phyloP scores from a whole-genome alignment of 208 protist species.

The Wallacemonas collosoma region DNA sequence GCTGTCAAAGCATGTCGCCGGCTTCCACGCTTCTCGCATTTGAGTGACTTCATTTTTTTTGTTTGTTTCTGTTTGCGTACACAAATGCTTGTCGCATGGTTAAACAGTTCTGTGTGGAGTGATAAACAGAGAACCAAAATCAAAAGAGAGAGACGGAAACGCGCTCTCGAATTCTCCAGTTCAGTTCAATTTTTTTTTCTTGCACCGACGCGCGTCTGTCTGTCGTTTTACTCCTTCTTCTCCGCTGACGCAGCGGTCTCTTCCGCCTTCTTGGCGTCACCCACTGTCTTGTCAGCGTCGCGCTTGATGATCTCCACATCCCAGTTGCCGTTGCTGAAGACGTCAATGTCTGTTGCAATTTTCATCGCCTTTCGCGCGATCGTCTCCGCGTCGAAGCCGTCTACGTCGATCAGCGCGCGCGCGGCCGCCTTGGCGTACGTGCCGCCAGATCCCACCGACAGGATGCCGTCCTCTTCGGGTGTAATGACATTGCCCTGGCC shows the following conservation, averaged over 20 bases:
- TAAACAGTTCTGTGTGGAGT: background rate
- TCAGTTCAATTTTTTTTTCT: background rate
- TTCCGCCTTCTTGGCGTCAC: slow-evolving; percentile 24
- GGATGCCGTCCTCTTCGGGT: slow-evolving; percentile 93
- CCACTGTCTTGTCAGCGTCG: slow-evolving; percentile 17
- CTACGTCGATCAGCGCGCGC: slow-evolving; percentile 91
- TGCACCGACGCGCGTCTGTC: background rate
- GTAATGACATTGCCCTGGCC: slow-evolving; percentile 96
- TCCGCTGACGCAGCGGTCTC: background rate
- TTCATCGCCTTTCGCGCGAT: slow-evolving; percentile 95
- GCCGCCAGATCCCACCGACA: slow-evolving; percentile 94
- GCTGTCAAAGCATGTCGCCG: background rate
- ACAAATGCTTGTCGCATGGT: background rate
- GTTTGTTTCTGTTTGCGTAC: slow-evolving; percentile 21
- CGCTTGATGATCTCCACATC: slow-evolving; percentile 83
- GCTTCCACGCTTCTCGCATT: background rate
- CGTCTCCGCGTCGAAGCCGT: slow-evolving; percentile 84
- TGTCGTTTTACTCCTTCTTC: background rate
- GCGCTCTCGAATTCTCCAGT: background rate
- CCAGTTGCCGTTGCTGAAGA: slow-evolving; percentile 96
- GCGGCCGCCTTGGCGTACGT: slow-evolving; percentile 94
- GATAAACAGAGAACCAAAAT: slow-evolving; percentile 11
- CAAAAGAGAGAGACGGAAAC: slow-evolving; percentile 9
- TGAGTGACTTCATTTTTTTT: background rate
- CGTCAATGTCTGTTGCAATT: slow-evolving; percentile 95